Conservation (phyloP, 805 yeast genomes). For the Zygosaccharomyces kombuchaensis region DNA sequence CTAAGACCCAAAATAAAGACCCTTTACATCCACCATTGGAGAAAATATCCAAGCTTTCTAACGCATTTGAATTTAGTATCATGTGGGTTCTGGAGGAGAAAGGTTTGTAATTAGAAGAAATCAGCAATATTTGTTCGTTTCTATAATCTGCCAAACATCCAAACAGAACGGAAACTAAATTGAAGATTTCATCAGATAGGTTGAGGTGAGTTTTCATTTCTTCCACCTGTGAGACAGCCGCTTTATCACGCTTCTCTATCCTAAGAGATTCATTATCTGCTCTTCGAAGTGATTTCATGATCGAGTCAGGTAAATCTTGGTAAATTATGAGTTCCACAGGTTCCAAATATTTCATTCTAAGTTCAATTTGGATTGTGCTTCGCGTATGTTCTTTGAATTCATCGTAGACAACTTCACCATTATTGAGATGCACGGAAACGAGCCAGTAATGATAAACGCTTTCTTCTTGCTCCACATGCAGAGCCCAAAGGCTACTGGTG, state of each 20-base stretch:
- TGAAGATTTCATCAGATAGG: constrained; percentile 23
- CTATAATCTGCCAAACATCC: constrained; percentile 59
- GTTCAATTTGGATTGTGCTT: constrained; percentile 60
- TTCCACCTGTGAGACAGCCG: constrained; percentile 7
- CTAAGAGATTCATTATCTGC: constrained; percentile 26
- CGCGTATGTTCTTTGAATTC: constrained; percentile 53
- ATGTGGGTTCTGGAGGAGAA: constrained; percentile 43
- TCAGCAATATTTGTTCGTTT: constrained; percentile 51
- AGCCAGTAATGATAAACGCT: constrained; percentile 15
- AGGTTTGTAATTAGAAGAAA: constrained; percentile 46
- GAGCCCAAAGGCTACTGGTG: constrained; percentile 30
- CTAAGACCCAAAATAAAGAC: constrained; percentile 71
- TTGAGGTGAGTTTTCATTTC: constrained; percentile 31
- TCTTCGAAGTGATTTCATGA: constrained; percentile 38
- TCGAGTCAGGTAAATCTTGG: constrained; percentile 18
- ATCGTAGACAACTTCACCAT: constrained; percentile 77
- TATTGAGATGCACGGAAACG: constrained; percentile 60
- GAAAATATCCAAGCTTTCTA: constrained; percentile 72
- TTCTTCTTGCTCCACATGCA: constrained; percentile 9
- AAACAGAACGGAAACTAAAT: constrained; percentile 42
- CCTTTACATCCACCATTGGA: constrained; percentile 59
- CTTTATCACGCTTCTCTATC: background rate
- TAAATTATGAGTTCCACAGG: constrained; percentile 65
- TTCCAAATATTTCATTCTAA: constrained; percentile 64
- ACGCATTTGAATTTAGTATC: constrained; percentile 60